Conservation (phyloP, 1,284 basidiomycete species). For the Cryptococcus jaspeensis region DNA sequence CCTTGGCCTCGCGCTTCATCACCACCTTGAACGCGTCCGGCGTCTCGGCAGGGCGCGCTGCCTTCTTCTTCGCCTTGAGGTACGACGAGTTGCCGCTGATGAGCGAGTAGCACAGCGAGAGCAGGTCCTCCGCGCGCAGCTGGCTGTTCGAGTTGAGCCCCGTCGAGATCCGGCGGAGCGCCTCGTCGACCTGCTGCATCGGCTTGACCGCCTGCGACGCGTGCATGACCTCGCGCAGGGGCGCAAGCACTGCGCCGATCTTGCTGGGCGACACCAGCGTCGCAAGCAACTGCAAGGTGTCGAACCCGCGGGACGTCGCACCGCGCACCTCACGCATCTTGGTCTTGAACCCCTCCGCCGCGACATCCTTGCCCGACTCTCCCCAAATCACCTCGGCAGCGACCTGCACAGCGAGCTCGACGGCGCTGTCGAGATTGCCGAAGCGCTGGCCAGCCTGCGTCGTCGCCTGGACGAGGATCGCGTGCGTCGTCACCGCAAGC, state of each 20-base stretch:
- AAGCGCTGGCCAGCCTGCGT: conserved; percentile 59
- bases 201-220: conserved; percentile 78
- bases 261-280: conserved; percentile 70
- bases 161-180: conserved; percentile 74
- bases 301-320: conserved; percentile 74
- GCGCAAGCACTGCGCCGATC: conserved; percentile 73
- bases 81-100: conserved; percentile 88
- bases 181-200: conserved; percentile 86
- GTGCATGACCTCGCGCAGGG: conserved; percentile 80
- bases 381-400: conserved; percentile 94
- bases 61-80: conserved; percentile 49
- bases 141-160: conserved; percentile 82
- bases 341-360: conserved; percentile 87
- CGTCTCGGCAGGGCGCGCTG: conserved; percentile 44
- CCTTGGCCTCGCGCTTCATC: conserved; percentile 61
- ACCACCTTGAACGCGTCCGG: conserved; percentile 69
- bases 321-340: conserved; percentile 87
- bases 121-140: conserved; percentile 67
- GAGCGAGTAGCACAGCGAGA: conserved; percentile 83
- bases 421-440: conserved; percentile 69
- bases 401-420: conserved; percentile 73
- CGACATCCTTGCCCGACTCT: conserved; percentile 85
- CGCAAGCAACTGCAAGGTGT: conserved; percentile 79
- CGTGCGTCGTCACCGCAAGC: conserved; percentile 80
- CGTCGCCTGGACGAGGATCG: conserved; percentile 77